Evolutionary conservation across 2,329 filamentous ascomycete genomes (phyloP).

Genomic region (Colletotrichum australisinense): DNA sequence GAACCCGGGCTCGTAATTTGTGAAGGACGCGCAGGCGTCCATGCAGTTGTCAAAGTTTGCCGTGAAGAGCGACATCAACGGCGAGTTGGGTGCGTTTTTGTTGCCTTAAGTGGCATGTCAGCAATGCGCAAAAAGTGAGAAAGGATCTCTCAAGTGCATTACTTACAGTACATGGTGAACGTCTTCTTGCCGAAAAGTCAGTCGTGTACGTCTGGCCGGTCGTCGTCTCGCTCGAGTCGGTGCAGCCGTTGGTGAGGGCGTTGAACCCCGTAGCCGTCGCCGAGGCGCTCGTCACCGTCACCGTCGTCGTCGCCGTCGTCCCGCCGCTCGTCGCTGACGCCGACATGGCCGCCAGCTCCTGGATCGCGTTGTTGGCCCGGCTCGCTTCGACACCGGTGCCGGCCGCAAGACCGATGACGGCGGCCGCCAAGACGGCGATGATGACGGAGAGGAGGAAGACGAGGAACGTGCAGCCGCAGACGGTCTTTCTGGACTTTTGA

Average conservation of each 20-base stretch:
- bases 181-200: slow-evolving; percentile 48
- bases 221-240: slow-evolving; percentile 46
- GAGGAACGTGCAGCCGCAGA: slow-evolving; percentile 45
- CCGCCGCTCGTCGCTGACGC: slow-evolving; percentile 36
- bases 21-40: slow-evolving; percentile 57
- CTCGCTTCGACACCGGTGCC: slow-evolving; percentile 55
- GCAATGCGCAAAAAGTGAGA: background rate
- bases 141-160: no score
- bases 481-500: slow-evolving; percentile 17
- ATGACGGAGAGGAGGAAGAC: slow-evolving; percentile 54
- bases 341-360: slow-evolving; percentile 44
- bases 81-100: slow-evolving; percentile 49
- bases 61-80: slow-evolving; percentile 55
- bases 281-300: slow-evolving; percentile 35
- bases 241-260: slow-evolving; percentile 54
- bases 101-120: slow-evolving; percentile 40
- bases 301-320: slow-evolving; percentile 36
- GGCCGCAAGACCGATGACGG: slow-evolving; percentile 57
- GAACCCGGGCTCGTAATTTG: slow-evolving; percentile 15
- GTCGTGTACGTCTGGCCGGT: slow-evolving; percentile 53
- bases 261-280: slow-evolving; percentile 42
- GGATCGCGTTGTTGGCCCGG: slow-evolving; percentile 50
- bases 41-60: slow-evolving; percentile 57
- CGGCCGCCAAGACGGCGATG: slow-evolving; percentile 51
- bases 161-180: slow-evolving; percentile 54